Evolutionary conservation across 345 rosid genomes (phyloP).

Genomic region (Moricandia arvensis): DNA sequence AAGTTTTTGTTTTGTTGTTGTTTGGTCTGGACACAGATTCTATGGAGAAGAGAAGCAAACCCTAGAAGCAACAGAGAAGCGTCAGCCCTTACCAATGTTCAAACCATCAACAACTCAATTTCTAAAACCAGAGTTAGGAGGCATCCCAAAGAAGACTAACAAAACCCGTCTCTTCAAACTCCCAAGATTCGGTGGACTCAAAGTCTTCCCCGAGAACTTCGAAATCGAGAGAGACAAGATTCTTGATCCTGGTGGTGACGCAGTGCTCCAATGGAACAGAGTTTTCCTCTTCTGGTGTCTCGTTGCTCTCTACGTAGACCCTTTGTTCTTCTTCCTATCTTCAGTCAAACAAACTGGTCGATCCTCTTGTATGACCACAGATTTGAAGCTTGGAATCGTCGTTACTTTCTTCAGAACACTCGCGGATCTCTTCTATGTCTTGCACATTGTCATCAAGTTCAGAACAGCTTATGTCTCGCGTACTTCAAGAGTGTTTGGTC

Average conservation of each 20-base stretch:
- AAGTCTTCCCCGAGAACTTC: slow-evolving; percentile 58
- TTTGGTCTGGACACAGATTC: slow-evolving; percentile 43
- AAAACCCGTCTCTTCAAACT: slow-evolving; percentile 17
- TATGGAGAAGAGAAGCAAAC: slow-evolving; percentile 43
- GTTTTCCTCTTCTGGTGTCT: slow-evolving; percentile 73
- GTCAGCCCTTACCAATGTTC: slow-evolving; percentile 46
- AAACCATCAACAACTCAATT: slow-evolving; percentile 47
- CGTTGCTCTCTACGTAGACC: slow-evolving; percentile 78
- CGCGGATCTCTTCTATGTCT: slow-evolving; percentile 64
- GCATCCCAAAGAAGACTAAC: slow-evolving; percentile 16
- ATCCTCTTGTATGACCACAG: slow-evolving; percentile 59
- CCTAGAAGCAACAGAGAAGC: slow-evolving; percentile 41
- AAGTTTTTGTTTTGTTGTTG: background rate
- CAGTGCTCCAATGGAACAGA: slow-evolving; percentile 53
- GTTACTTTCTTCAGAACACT: slow-evolving; percentile 67
- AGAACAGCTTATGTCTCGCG: slow-evolving; percentile 80
- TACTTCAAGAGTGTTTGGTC: slow-evolving; percentile 72
- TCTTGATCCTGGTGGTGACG: slow-evolving; percentile 71
- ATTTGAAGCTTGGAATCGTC: slow-evolving; percentile 63
- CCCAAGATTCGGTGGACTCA: slow-evolving; percentile 50
- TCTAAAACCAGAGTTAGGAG: slow-evolving; percentile 38
- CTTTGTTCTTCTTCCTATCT: slow-evolving; percentile 78
- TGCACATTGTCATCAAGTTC: slow-evolving; percentile 65
- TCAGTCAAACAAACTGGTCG: slow-evolving; percentile 41
- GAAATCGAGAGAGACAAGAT: slow-evolving; percentile 45